Conservation (phyloP, 2,329 filamentous ascomycete genomes). For the Microcyclosporella mali region DNA sequence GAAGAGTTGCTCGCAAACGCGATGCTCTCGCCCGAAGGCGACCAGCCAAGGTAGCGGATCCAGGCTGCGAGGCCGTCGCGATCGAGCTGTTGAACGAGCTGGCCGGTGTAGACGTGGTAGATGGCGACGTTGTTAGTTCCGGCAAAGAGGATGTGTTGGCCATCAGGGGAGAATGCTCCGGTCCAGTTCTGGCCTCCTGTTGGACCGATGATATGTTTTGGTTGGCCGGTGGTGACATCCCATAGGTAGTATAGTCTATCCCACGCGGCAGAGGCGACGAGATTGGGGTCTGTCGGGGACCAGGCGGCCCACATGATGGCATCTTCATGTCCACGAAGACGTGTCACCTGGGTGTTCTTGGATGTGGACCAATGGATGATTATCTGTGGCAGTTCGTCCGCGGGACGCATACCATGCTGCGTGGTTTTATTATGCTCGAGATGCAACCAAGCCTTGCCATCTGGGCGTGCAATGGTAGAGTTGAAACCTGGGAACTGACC, state of each 20-base stretch:
- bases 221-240: constrained; percentile 7
- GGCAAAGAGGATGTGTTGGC: constrained; percentile 10
- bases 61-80: constrained; percentile 2
- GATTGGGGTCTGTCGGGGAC: constrained; percentile 10
- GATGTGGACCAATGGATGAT: constrained; percentile 6
- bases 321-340: constrained; percentile 15
- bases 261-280: constrained; percentile 17
- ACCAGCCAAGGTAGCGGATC: constrained; percentile 6
- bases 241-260: constrained; percentile 17
- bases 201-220: constrained; percentile 6
- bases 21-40: constrained; percentile 1
- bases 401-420: constrained; percentile 9
- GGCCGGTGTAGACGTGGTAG: constrained; percentile 2
- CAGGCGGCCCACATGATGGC: constrained; percentile 19
- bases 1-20: background rate
- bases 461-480: constrained; percentile 3
- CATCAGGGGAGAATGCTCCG: constrained; percentile 14
- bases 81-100: background rate
- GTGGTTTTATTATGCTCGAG: constrained; percentile 10
- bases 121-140: constrained; percentile 7
- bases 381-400: constrained; percentile 11
- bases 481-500: constrained; percentile 9
- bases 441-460: constrained; percentile 8
- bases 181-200: constrained; percentile 12
- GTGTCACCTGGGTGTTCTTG: background rate